Base-by-base conservation (phyloP, 805 yeast species). In the Candida ficus region DNA sequence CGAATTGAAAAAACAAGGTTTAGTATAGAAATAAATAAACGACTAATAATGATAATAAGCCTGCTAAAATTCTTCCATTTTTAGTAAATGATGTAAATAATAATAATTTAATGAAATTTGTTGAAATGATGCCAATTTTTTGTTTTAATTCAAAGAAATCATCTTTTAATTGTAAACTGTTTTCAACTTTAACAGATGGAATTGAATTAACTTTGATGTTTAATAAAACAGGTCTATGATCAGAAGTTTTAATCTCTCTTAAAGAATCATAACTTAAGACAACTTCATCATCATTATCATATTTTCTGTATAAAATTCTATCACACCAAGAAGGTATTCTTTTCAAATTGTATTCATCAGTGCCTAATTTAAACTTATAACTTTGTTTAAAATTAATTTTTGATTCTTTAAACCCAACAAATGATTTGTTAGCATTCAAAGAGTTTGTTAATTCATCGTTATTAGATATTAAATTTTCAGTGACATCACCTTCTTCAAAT, bases 291-390 rank as follows among this genome's bases (percentile, higher is more conserved):
- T 44, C 27, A 11, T 46, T 43, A 14, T 45, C 49, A 43, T 80
- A 75, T 2, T 67, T 56, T 41, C 74, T 73, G 52, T 66, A 86
- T 34, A 90, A 57, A 6, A 90, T 75, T 39, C 98, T 63, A 57
- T 90, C 98, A 61, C 96, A 89, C 95, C 95, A 90, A 7, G 95
- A 81, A 0, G 96, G 95, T 1, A 66, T 64, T 41, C 96, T 67
- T 48, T 78, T 80, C 2, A 57, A 31, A 44, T 76, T 74, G 57
- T 76, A 84, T 9, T 63, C 60, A n/a, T 47, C 38, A 0, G 79
- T 67, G 25, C 75, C 73, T 2, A 70, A 43, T 37, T 61, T 58
- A 57, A 67, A 85, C 61, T 90, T 90, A 66, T 83, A 90, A 0
- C 95, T 84, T 10, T 95, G 96, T n/a, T 65, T 66, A 57, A 90